Evolutionary conservation across 2,329 filamentous ascomycete genomes (phyloP).

Genomic region (Calonectria henricotiae): DNA sequence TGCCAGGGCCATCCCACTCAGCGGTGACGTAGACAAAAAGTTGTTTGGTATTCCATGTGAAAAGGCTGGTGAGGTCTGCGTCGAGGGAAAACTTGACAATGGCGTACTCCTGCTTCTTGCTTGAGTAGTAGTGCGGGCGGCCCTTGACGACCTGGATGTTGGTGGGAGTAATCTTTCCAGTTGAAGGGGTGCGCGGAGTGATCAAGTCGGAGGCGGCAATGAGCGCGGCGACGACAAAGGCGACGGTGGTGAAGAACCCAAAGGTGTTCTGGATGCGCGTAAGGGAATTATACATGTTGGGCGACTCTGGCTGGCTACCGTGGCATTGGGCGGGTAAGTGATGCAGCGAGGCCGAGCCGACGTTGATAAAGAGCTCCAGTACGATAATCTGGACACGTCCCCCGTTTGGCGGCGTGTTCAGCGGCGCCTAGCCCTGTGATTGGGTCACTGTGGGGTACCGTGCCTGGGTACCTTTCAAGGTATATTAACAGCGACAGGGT

Average conservation of each 20-base stretch:
- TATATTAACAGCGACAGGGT: neutral
- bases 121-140: slow-evolving; percentile 94
- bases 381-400: slow-evolving; percentile 49
- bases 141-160: slow-evolving; percentile 93
- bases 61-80: slow-evolving; percentile 90
- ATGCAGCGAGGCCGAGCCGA: slow-evolving; percentile 30
- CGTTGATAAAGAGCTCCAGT: slow-evolving; percentile 37
- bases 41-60: slow-evolving; percentile 99
- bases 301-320: slow-evolving; percentile 38
- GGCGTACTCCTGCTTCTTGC: slow-evolving; percentile 95
- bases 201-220: slow-evolving; percentile 87
- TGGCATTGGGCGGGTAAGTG: slow-evolving; percentile 40
- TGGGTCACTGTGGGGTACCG: slow-evolving; percentile 44
- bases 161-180: slow-evolving; percentile 73
- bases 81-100: slow-evolving; percentile 94
- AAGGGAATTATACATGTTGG: slow-evolving; percentile 87
- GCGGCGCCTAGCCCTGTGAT: slow-evolving; percentile 48
- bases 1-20: slow-evolving; percentile 69
- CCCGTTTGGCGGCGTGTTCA: slow-evolving; percentile 35
- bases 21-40: slow-evolving; percentile 97
- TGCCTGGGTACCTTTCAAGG: slow-evolving; percentile 5
- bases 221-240: slow-evolving; percentile 83
- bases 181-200: slow-evolving; percentile 77
- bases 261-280: slow-evolving; percentile 94
- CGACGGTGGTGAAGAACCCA: slow-evolving; percentile 97